Evolutionary conservation across 2,329 filamentous ascomycete genomes (phyloP).

Genomic region (Aspergillus niger): DNA sequence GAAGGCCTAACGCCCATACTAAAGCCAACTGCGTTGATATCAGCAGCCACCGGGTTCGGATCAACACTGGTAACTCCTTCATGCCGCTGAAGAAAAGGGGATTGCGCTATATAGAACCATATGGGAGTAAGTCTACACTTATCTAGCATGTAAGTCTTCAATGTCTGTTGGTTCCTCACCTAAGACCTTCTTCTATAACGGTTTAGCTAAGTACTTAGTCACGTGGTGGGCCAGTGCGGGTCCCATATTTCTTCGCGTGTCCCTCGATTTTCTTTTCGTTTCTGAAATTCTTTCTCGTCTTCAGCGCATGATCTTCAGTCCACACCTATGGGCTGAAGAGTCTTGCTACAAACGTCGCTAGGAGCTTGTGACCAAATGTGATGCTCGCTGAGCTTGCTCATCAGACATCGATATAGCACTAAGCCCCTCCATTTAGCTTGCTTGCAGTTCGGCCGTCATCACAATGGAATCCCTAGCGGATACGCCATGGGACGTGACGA

Average conservation of each 20-base stretch:
- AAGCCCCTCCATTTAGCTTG: constrained; percentile 24
- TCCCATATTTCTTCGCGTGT: constrained; percentile 23
- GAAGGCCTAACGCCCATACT: neutral
- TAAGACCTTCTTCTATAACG: neutral
- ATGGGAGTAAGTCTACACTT: too few relatives aligned
- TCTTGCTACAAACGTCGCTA: constrained; percentile 15
- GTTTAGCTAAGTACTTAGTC: neutral
- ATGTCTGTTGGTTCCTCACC: neutral
- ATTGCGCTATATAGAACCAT: too few relatives aligned
- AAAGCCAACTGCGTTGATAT: neutral
- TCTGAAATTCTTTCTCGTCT: constrained; percentile 9
- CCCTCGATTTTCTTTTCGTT: constrained; percentile 19
- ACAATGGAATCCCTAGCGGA: constrained; percentile 73
- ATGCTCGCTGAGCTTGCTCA: constrained; percentile 26
- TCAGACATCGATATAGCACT: constrained; percentile 18
- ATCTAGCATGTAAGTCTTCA: neutral
- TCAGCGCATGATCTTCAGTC: constrained; percentile 13
- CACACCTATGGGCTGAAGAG: constrained; percentile 24
- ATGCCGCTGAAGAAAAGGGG: too few relatives aligned
- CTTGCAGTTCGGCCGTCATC: constrained; percentile 15
- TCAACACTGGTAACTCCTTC: neutral
- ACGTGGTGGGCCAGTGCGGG: constrained; percentile 24
- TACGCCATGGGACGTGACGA: constrained; percentile 76
- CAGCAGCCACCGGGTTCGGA: neutral
- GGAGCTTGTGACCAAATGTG: constrained; percentile 22